These are phyloP conservation scores for Apiospora hydei DNA, from an alignment of 2,329 filamentous ascomycete species.

Conservation along the genomic window DNA sequence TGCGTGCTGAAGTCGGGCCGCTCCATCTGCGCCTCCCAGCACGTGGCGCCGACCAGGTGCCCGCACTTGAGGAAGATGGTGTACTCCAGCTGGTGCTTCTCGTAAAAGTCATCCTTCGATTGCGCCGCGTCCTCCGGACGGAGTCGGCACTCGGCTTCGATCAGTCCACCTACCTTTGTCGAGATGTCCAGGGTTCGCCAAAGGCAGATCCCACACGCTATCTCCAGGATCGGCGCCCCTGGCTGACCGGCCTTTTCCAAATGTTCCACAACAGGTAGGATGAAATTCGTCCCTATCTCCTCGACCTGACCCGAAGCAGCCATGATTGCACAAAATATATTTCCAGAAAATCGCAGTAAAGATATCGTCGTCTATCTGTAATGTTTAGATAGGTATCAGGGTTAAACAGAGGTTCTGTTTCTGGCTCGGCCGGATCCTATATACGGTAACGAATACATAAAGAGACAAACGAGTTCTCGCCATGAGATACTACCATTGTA, in stretches of 20 bases:
- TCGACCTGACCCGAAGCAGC: background rate
- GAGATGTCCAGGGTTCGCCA: background rate
- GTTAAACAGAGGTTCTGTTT: too few species aligned
- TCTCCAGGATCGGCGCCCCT: background rate
- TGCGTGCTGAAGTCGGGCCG: background rate
- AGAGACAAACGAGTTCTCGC: too few species aligned
- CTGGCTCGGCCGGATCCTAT: too few species aligned
- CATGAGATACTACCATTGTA: too few species aligned
- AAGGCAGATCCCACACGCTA: background rate
- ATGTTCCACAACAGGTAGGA: background rate
- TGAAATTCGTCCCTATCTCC: background rate
- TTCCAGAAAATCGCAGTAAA: too few species aligned
- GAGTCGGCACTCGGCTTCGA: background rate
- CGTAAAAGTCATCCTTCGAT: background rate
- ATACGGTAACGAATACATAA: too few species aligned
- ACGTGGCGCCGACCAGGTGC: background rate
- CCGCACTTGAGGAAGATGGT: background rate
- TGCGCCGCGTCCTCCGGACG: background rate
- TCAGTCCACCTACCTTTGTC: background rate
- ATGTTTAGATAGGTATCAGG: too few species aligned
- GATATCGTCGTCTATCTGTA: too few species aligned
- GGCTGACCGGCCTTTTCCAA: background rate
- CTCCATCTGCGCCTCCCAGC: background rate
- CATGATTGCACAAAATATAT: background rate
- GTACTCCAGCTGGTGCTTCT: background rate